These are phyloP conservation scores for Endotrypanum monterogeii DNA, from an alignment of 208 protist genomes.

Conservation along the genomic window DNA sequence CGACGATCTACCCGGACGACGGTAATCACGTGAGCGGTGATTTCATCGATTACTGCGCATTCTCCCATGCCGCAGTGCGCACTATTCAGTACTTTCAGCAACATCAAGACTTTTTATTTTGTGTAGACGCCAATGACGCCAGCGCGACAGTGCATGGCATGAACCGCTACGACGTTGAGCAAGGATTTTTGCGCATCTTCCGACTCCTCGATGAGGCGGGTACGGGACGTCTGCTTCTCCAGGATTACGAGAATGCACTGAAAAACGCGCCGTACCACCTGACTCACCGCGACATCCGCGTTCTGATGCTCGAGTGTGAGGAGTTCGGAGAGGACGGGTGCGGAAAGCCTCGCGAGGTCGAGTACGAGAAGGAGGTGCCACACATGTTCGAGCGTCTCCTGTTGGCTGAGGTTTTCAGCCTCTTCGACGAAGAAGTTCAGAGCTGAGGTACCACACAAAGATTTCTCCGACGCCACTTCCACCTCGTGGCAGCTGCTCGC, in stretches of 20 bases:
- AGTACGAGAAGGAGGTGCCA: constrained; percentile 75
- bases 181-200: constrained; percentile 79
- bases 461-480: not conserved
- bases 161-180: constrained; percentile 74
- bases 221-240: constrained; percentile 60
- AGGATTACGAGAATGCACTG: constrained; percentile 63
- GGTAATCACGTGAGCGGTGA: constrained; percentile 30
- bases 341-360: constrained; percentile 36
- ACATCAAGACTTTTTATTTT: constrained; percentile 41
- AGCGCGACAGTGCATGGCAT: constrained; percentile 82
- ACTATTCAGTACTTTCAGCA: constrained; percentile 81
- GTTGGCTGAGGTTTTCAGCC: constrained; percentile 66
- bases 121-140: constrained; percentile 32
- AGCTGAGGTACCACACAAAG: not conserved
- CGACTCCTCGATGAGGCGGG: constrained; percentile 59
- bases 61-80: constrained; percentile 52
- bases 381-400: constrained; percentile 78
- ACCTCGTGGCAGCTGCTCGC: not conserved
- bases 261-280: constrained; percentile 80
- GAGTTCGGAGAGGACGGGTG: constrained; percentile 32
- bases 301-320: constrained; percentile 70
- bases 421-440: constrained; percentile 54
- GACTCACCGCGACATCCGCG: constrained; percentile 75
- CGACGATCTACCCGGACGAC: constrained; percentile 30
- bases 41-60: constrained; percentile 68